Evolutionary conservation across 1,284 basidiomycete genomes (phyloP).

Genomic region (Apiotrichum brassicae): DNA sequence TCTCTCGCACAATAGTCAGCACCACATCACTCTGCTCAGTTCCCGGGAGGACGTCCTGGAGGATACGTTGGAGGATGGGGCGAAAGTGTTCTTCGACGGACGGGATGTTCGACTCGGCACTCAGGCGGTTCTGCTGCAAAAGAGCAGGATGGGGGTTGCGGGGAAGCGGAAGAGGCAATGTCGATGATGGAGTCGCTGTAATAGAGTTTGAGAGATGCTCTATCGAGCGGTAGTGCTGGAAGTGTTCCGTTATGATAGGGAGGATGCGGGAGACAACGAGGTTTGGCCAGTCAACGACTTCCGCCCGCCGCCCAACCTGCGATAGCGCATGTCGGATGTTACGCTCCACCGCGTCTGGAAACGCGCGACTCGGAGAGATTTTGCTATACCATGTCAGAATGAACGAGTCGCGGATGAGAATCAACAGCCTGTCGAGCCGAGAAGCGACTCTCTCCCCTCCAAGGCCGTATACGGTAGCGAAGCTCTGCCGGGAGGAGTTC

Average conservation of each 20-base stretch:
- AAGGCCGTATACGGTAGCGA: constrained; percentile 5
- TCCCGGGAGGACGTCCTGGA: constrained; percentile 68
- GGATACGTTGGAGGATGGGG: constrained; percentile 59
- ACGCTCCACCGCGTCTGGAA: constrained; percentile 73
- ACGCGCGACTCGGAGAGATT: constrained; percentile 75
- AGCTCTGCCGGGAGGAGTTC: background rate
- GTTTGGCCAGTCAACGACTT: constrained; percentile 64
- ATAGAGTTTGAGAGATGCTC: constrained; percentile 52
- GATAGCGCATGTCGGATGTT: constrained; percentile 64
- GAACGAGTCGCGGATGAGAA: constrained; percentile 74
- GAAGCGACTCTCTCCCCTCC: constrained; percentile 49
- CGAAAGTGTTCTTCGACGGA: constrained; percentile 81
- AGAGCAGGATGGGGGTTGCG: constrained; percentile 64
- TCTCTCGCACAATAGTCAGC: constrained; percentile 68
- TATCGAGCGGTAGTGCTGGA: constrained; percentile 87
- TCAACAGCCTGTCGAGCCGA: constrained; percentile 67
- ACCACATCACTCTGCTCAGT: constrained; percentile 68
- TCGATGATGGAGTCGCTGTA: constrained; percentile 45
- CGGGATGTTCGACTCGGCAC: constrained; percentile 80
- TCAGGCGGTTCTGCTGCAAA: constrained; percentile 71
- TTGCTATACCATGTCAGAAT: constrained; percentile 77
- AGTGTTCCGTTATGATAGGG: constrained; percentile 78
- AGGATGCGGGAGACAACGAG: constrained; percentile 75
- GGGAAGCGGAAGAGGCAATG: constrained; percentile 31
- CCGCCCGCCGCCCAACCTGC: constrained; percentile 55